Evolutionary conservation across 202 grass and related monocot genomes (phyloP).

Genomic region (Dendrocalamus latiflorus): DNA sequence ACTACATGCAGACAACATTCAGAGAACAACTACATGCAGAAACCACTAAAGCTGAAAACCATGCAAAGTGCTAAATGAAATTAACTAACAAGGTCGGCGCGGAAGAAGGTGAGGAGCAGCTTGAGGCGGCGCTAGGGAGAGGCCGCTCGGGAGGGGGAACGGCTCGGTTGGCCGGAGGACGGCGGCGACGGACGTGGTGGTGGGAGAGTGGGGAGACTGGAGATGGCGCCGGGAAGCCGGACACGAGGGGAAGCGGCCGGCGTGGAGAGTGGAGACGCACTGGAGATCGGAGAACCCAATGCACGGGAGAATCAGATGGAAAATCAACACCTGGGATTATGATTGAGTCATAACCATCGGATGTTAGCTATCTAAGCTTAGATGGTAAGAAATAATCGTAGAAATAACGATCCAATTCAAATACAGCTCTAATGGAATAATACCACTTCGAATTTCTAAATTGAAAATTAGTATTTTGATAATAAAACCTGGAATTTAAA

Average conservation of each 20-base stretch:
- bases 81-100: slow-evolving; percentile 63
- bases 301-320: not conserved
- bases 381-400: not conserved
- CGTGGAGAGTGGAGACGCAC: not conserved
- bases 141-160: slow-evolving; percentile 46
- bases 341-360: not conserved
- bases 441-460: not conserved
- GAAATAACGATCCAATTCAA: not conserved
- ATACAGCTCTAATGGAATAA: not conserved
- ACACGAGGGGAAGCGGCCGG: not conserved
- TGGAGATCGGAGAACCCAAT: not conserved
- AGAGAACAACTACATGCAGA: too few relatives aligned
- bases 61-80: too few relatives aligned
- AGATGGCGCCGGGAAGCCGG: not conserved
- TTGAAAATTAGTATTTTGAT: not conserved
- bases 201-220: not conserved
- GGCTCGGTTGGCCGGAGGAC: slow-evolving; percentile 47
- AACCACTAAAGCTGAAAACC: too few relatives aligned
- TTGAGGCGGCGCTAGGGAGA: slow-evolving; percentile 68
- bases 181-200: slow-evolving; percentile 38
- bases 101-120: slow-evolving; percentile 83
- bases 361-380: not conserved
- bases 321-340: not conserved
- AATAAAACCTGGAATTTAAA: not conserved
- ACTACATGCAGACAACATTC: too few relatives aligned